Conservation (phyloP, 2,329 filamentous ascomycete species). For the Fusarium oxysporum region DNA sequence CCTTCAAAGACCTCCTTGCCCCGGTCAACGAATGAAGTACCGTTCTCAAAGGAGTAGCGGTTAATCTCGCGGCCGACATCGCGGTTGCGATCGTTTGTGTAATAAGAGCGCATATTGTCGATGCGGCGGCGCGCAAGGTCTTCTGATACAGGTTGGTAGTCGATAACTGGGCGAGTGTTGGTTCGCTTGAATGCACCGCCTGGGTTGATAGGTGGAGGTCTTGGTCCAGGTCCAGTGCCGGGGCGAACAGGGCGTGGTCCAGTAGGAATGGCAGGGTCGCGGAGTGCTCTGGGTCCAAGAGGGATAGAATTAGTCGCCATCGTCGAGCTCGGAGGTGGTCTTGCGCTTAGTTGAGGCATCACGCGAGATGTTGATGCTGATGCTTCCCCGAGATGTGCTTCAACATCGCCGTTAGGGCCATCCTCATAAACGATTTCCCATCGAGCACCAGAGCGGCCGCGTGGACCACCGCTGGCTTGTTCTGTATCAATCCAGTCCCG, state of each 20-base stretch:
- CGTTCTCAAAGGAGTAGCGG: constrained; percentile 79
- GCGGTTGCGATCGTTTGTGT: constrained; percentile 55
- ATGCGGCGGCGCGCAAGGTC: constrained; percentile 74
- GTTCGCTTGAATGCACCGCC: constrained; percentile 52
- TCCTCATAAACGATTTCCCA: constrained; percentile 81
- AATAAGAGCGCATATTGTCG: constrained; percentile 63
- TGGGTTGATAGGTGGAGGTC: constrained; percentile 34
- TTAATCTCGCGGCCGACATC: constrained; percentile 66
- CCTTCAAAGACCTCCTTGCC: constrained; percentile 77
- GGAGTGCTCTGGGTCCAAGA: constrained; percentile 51
- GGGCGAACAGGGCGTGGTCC: constrained; percentile 56
- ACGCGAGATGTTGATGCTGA: constrained; percentile 31
- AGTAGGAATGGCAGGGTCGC: constrained; percentile 41
- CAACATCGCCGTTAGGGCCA: constrained; percentile 64
- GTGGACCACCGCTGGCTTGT: constrained; percentile 55
- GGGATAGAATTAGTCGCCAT: constrained; percentile 52
- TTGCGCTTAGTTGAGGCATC: constrained; percentile 26
- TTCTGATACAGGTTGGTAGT: constrained; percentile 69
- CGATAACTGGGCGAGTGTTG: constrained; percentile 55
- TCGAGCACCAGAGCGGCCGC: constrained; percentile 57
- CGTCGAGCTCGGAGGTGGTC: constrained; percentile 31
- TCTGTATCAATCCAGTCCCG: constrained; percentile 80
- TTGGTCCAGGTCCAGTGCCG: constrained; percentile 46
- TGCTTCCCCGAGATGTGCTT: constrained; percentile 62
- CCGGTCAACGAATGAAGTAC: constrained; percentile 74